These are phyloP conservation scores for Hypoxylon sp. DNA, from an alignment of 2,329 filamentous ascomycete species.

Conservation along the genomic window DNA sequence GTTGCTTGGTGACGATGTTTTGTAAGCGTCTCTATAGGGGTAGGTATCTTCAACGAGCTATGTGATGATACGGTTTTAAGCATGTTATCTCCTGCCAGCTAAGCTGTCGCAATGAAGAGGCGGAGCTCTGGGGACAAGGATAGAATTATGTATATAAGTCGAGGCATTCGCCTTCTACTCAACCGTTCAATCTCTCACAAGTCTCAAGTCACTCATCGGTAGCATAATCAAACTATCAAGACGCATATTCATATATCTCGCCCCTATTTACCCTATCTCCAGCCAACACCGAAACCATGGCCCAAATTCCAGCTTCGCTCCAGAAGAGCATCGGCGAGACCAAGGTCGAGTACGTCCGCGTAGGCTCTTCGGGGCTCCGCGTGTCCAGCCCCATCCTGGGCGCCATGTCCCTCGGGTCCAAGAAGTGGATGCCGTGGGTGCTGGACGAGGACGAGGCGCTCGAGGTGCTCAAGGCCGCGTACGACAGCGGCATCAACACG, in stretches of 20 bases:
- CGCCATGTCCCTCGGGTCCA: constrained; percentile 28
- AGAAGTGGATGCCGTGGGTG: constrained; percentile 53
- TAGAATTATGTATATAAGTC: background rate
- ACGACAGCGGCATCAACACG: constrained; percentile 69
- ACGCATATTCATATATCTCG: background rate
- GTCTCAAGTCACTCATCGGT: background rate
- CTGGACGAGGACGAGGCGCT: constrained; percentile 64
- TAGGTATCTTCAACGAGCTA: no score
- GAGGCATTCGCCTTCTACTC: background rate
- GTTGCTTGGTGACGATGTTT: constrained; percentile 2
- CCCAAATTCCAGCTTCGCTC: constrained; percentile 19
- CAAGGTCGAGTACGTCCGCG: constrained; percentile 54
- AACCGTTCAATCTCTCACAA: background rate
- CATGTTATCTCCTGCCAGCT: background rate
- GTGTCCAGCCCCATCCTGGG: constrained; percentile 26
- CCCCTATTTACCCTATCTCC: background rate
- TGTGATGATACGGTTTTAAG: background rate
- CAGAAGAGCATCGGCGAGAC: constrained; percentile 39
- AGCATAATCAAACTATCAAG: background rate
- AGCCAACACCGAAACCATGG: constrained; percentile 11
- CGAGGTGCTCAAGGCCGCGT: constrained; percentile 66
- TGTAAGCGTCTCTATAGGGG: background rate
- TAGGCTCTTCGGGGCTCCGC: constrained; percentile 26
- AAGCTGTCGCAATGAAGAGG: background rate
- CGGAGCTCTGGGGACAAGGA: background rate